Evolutionary conservation across 495 filamentous ascomycete genomes (phyloP), one percentile per base, ranked within the genome.

Genomic region (Trypethelium eluteriae): DNA sequence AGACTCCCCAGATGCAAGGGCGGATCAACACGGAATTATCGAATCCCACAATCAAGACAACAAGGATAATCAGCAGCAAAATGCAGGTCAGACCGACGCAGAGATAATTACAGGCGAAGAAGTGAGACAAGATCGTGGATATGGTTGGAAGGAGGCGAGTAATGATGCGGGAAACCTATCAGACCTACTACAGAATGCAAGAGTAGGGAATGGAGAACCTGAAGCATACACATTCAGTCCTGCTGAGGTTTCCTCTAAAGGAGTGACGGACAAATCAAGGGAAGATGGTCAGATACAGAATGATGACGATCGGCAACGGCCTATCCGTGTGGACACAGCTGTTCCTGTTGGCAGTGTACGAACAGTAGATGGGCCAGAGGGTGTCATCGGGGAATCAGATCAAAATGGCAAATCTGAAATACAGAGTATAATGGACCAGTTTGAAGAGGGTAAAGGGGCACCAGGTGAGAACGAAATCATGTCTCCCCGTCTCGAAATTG

Each of bases 391-490:
- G 34, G 70, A 72, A n/a, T 11, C 63, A 36, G 53, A 59, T 36
- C n/a, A 34, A 59, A 59, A 5, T 12, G 67, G 59, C 2, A 86
- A 86, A 64, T 86, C 88, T 1, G 94, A 97, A 74, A 97, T 98
- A 62, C 91, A 97, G 76, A 96, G 83, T 72, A 97, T 98, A 68
- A 96, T 98, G 88, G 92, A 92, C 68, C 88, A 88, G 62, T 79
- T 79, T 46, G 68, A 77, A 32, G 72, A 88, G 70, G 84, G 84
- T 25, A 83, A 83, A 2, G 84, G 85, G 62, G 88, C 85, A 11
- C 86, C 82, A 11, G 86, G 81, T 38, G 82, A 85, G 64, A 84
- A 91, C 10, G 89, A 91, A 75, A 89, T 92, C 68, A 90, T 92
- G 87, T 91, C 91, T 62, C 89, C 92, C 16, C 83, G 86, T 14